Base-by-base conservation (phyloP, 768 basidiomycete species). In the Lentinula lateritia region DNA sequence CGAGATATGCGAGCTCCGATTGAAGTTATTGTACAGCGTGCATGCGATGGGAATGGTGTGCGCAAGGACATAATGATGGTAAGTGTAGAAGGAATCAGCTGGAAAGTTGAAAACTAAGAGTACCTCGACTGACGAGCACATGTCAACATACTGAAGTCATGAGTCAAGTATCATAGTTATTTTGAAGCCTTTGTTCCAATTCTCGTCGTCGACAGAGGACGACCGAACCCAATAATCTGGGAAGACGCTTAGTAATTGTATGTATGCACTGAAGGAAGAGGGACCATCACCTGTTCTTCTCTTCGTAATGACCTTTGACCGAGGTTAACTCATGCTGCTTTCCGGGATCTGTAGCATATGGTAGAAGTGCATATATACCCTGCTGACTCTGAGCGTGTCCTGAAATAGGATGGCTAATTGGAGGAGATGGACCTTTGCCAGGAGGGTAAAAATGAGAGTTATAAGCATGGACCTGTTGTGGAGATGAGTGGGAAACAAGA, bases 221-320 rank as follows among this genome's bases (percentile, higher is more conserved):
- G 46, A 88, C 70, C 1, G 82, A 83, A 39, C 89, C 84, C 43
- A 92, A 70, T 9, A 85, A 67, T 69, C 90, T 92, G 41, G 55
- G 52, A 53, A 56, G 13, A 52, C 58, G 39, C 52, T 48, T 23
- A 62, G 13, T 45, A 43, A 23, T n/a, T 9, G 28, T 28, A 28
- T 50, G 32, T 20, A 13, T 60, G 56, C 6, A 41, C 38, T 52
- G 18, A 15, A 23, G 41, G 63, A 38, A 53, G 54, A 46, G 20
- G 43, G 15, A 10, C 7, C 10, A 15, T 23, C 41, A 87, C 90
- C 76, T 87, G 70, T 91, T 92, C 0, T 76, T 76, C 58, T 80
- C 79, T 68, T 86, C 87, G 61, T 92, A 92, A 13, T 78, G 80
- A 62, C 85, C 79, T 50, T 76, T 77, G 15, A 88, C 86, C 13